Percentiles rank a stretch among this genome's conserved stretches.
These are phyloP conservation scores for Aureobasidium sp. DNA, from an alignment of 2,329 filamentous ascomycete genomes.

Conservation along the genomic window DNA sequence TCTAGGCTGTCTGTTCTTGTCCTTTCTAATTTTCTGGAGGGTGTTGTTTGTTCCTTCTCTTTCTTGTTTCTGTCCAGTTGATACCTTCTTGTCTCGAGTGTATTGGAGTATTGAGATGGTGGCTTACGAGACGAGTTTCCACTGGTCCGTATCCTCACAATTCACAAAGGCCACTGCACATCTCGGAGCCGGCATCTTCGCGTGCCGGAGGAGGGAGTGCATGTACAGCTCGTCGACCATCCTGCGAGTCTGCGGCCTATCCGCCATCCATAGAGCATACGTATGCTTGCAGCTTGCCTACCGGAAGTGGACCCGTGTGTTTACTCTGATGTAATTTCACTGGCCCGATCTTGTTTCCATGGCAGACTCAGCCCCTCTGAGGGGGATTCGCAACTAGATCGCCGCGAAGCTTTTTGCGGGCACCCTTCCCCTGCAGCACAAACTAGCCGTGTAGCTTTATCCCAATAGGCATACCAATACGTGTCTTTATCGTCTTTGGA, in stretches of 20 bases:
- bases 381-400: conserved; percentile 9
- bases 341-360: background rate
- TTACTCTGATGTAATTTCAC: background rate
- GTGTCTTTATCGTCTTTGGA: background rate
- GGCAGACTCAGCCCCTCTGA: background rate
- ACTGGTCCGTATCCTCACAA: background rate
- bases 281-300: background rate
- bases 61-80: background rate
- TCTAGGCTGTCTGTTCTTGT: conserved; percentile 2
- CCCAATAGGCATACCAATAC: background rate
- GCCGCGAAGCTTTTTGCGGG: background rate
- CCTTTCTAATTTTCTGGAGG: background rate
- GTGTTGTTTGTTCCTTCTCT: background rate
- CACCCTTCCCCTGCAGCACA: background rate
- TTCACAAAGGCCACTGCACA: background rate
- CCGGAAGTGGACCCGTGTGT: background rate
- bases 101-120: background rate
- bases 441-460: background rate
- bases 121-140: background rate
- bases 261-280: background rate
- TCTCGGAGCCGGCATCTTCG: background rate
- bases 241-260: background rate
- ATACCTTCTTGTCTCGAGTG: background rate
- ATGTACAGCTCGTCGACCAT: background rate
- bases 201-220: background rate